phyloP scores from a whole-genome alignment of 441 rosid species.

The Eutrema salsugineum region DNA sequence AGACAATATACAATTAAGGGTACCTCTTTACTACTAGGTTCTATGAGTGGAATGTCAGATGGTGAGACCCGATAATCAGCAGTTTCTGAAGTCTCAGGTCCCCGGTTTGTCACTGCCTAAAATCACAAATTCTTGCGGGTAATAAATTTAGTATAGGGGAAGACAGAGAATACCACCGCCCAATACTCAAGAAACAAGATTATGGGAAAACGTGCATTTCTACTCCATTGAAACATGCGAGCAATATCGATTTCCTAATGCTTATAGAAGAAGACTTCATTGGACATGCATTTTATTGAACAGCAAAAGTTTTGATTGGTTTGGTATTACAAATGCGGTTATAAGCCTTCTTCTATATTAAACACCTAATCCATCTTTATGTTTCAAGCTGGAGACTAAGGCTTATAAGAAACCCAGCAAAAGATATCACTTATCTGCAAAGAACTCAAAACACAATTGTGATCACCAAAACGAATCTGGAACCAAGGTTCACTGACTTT shows the following conservation, averaged over 20 bases:
- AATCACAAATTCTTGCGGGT: slow-evolving; percentile 27
- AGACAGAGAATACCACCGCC: slow-evolving; percentile 2
- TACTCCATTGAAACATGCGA: neutral
- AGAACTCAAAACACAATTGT: neutral
- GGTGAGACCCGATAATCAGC: slow-evolving; percentile 39
- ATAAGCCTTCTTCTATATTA: neutral
- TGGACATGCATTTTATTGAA: neutral
- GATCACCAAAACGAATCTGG: slow-evolving; percentile 12
- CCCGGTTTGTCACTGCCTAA: slow-evolving; percentile 44
- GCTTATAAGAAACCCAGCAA: neutral
- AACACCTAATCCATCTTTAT: neutral
- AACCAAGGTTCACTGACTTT: slow-evolving; percentile 9
- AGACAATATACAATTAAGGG: slow-evolving; percentile 1
- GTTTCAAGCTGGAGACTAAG: neutral
- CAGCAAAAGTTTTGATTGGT: neutral
- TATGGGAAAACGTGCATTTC: neutral
- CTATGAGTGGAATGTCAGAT: slow-evolving; percentile 49
- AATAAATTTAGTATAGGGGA: neutral
- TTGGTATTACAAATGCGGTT: neutral
- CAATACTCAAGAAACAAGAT: neutral
- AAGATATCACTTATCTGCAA: neutral
- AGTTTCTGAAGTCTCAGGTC: slow-evolving; percentile 44
- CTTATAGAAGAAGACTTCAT: neutral
- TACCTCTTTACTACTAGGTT: slow-evolving; percentile 43
- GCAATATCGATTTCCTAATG: neutral